Percentiles rank a stretch among this genome's conserved stretches.
Conservation (phyloP, 2,329 filamentous ascomycete genomes). For the Talaromyces sp. region DNA sequence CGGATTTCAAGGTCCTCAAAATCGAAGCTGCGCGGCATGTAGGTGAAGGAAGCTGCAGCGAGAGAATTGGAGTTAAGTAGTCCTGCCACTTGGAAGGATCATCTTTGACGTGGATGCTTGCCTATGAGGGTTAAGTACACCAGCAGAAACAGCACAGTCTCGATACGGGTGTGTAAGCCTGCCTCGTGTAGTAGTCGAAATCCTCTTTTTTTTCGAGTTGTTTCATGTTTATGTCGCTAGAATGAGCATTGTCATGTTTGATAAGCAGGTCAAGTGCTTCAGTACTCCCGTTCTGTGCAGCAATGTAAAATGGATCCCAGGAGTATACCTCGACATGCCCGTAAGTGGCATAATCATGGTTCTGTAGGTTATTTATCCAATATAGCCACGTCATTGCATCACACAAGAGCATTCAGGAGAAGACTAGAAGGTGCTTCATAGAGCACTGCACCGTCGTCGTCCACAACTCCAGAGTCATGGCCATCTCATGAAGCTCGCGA, state of each 20-base stretch:
- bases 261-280: constrained; percentile 15
- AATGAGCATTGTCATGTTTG: constrained; percentile 12
- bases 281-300: constrained; percentile 15
- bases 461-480: not conserved
- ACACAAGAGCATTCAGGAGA: constrained; percentile 10
- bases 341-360: not conserved
- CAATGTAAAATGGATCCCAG: constrained; percentile 17
- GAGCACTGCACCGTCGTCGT: constrained; percentile 12
- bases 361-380: constrained; percentile 13
- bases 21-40: not conserved
- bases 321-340: constrained; percentile 9
- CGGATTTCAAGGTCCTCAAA: constrained; percentile 11
- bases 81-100: not conserved
- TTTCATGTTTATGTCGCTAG: constrained; percentile 1
- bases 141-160: constrained; percentile 13
- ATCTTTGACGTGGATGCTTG: constrained; percentile 9
- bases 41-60: constrained; percentile 15
- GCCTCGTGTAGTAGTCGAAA: constrained; percentile 8
- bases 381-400: constrained; percentile 2
- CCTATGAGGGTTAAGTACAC: constrained; percentile 7
- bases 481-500: not conserved
- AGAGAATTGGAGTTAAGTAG: constrained; percentile 12
- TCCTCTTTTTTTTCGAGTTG: constrained; percentile 10
- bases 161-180: constrained; percentile 11
- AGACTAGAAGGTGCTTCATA: constrained; percentile 12